phyloP scores from a whole-genome alignment of 768 basidiomycete genomes.

The Gloeophyllum trabeum region DNA sequence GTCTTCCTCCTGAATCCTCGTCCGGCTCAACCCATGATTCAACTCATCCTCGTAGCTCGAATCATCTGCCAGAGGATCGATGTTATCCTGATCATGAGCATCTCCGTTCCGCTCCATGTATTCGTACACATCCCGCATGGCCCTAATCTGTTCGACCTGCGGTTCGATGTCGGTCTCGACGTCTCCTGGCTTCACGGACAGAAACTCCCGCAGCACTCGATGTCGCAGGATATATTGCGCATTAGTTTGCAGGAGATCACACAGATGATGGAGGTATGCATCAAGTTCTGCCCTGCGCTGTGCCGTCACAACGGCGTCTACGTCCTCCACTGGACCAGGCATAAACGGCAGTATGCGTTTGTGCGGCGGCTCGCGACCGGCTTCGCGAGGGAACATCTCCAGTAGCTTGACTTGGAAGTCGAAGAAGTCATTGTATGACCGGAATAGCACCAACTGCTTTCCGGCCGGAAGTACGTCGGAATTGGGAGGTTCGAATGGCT shows the following conservation, averaged over 20 bases:
- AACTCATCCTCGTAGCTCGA: slow-evolving; percentile 9
- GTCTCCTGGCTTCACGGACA: slow-evolving; percentile 81
- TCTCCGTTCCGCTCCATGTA: slow-evolving; percentile 23
- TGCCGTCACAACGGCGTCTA: slow-evolving; percentile 77
- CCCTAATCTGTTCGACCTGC: slow-evolving; percentile 45
- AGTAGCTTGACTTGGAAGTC: slow-evolving; percentile 90
- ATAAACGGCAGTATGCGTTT: slow-evolving; percentile 87
- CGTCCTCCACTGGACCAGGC: slow-evolving; percentile 85
- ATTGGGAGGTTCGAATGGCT: slow-evolving; percentile 62
- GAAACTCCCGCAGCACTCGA: slow-evolving; percentile 69
- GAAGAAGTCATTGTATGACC: slow-evolving; percentile 97
- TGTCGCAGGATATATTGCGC: slow-evolving; percentile 78
- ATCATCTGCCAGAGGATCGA: slow-evolving; percentile 24
- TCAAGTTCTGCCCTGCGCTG: slow-evolving; percentile 76
- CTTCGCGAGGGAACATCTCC: slow-evolving; percentile 82
- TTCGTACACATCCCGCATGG: slow-evolving; percentile 24
- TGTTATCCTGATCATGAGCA: slow-evolving; percentile 19
- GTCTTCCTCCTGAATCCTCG: not conserved
- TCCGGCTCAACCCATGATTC: not conserved
- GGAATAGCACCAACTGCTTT: slow-evolving; percentile 79
- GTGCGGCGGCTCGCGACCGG: slow-evolving; percentile 59
- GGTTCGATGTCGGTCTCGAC: slow-evolving; percentile 58
- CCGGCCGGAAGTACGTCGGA: slow-evolving; percentile 48
- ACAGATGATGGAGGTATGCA: slow-evolving; percentile 76
- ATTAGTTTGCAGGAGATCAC: slow-evolving; percentile 52